Base-by-base conservation (phyloP, 1,284 basidiomycete genomes). In the Trametes versicolor region DNA sequence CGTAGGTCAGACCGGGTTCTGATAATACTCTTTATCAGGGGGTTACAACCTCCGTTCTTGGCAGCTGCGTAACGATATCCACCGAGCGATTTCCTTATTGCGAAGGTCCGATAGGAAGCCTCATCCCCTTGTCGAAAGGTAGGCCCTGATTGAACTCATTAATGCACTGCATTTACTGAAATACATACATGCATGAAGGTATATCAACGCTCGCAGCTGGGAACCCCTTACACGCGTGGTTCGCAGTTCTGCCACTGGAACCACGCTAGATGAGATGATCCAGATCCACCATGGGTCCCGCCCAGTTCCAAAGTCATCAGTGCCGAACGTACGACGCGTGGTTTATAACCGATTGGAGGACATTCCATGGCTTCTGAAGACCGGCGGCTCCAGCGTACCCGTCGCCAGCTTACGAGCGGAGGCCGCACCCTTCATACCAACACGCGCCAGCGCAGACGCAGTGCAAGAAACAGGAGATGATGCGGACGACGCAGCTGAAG, bases 181-280 rank as follows among this genome's bases (percentile, higher is more conserved):
- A n/a, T n/a, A n/a, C n/a, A n/a, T n/a, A n/a, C n/a, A n/a, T n/a
- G n/a, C n/a, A n/a, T n/a, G n/a, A n/a, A 85, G 83, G 10, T 85
- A 80, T 53, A 72, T 80, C 0, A 65, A 56, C 21, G 77, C 79
- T 1, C 62, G 64, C 3, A 41, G 43, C 41, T 85, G 84, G 83
- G 60, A 68, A 0, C 65, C 73, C 7, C 61, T 84, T 29, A 73
- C 74, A 0, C 58, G 65, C 19, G 74, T 77, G 2, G 62, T 83
- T 0, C 71, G 75, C 1, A 62, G 63, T 6, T 78, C 79, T 1
- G 71, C 72, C 0, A 39, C 56, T 1, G 64, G 62, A 2, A 73
- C 77, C 0, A 43, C 74, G 0, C 65, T 78, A 37, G 83, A 85
- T 56, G 80, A 81, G 60, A 72, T 84, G 71, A 71, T 84, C 2